Evolutionary conservation across 352 stramenopile species (phyloP).

Genomic region (Phytophthora rubi): DNA sequence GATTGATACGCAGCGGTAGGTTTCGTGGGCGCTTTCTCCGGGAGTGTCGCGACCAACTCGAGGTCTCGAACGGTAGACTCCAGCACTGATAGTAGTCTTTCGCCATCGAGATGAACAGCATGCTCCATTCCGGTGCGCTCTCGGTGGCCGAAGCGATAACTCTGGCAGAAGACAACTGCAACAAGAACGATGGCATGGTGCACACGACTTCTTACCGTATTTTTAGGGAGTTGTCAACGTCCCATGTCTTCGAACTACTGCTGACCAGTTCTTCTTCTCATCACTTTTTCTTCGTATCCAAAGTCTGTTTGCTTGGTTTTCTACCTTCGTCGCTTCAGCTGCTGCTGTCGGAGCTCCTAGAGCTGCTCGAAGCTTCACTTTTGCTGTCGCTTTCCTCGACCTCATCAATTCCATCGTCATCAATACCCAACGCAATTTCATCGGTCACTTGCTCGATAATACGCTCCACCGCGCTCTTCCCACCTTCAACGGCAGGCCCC

Average conservation of each 20-base stretch:
- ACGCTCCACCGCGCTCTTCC: constrained; percentile 39
- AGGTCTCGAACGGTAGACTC: constrained; percentile 30
- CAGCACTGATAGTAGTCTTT: constrained; percentile 29
- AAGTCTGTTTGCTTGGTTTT: not conserved
- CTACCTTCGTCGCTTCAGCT: constrained; percentile 7
- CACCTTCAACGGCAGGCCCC: not conserved
- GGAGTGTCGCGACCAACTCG: constrained; percentile 39
- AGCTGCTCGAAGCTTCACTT: constrained; percentile 24
- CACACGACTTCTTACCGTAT: constrained; percentile 13
- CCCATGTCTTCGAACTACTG: not conserved
- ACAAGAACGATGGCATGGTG: not conserved
- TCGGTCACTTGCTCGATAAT: constrained; percentile 72
- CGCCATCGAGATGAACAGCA: constrained; percentile 34
- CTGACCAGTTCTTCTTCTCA: not conserved
- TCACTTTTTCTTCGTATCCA: constrained; percentile 10
- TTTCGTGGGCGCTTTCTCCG: constrained; percentile 7
- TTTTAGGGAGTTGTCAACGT: constrained; percentile 25
- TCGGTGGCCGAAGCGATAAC: not conserved
- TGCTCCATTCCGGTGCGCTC: constrained; percentile 20
- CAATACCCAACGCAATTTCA: constrained; percentile 63
- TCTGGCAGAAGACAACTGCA: not conserved
- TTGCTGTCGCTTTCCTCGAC: constrained; percentile 26
- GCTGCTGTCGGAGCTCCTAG: not conserved
- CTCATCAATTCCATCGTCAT: constrained; percentile 38
- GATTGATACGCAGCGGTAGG: constrained; percentile 1